Evolutionary conservation across 768 basidiomycete genomes (phyloP).

Genomic region (Tylopilus felleus): DNA sequence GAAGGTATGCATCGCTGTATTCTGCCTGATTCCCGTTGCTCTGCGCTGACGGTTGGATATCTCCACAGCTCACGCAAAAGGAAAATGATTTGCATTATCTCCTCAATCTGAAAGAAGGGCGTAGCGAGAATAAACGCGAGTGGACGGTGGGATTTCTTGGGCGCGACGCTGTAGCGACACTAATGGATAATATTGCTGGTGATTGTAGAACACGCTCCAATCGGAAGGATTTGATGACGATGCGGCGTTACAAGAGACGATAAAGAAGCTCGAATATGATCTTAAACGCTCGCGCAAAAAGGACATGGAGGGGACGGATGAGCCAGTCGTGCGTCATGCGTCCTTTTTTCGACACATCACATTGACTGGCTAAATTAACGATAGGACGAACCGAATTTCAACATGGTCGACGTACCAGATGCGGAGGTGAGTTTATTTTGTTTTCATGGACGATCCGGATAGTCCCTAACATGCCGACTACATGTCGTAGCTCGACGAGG

Average conservation of each 20-base stretch:
- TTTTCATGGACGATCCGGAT: not conserved
- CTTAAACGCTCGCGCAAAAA: conserved; percentile 79
- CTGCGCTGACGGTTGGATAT: not conserved
- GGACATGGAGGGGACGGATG: conserved; percentile 71
- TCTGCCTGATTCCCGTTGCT: not conserved
- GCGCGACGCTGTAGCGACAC: not conserved
- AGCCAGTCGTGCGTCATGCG: conserved; percentile 41
- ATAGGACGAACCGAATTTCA: conserved; percentile 83
- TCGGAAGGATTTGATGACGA: conserved; percentile 77
- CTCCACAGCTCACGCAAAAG: conserved; percentile 61
- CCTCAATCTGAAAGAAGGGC: conserved; percentile 59
- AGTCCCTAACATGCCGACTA: not conserved
- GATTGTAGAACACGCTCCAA: conserved; percentile 51
- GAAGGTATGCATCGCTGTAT: conserved; percentile 50
- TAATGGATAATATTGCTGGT: not conserved
- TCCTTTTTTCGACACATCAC: not conserved
- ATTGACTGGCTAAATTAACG: not conserved
- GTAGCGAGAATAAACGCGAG: conserved; percentile 61
- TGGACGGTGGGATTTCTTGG: conserved; percentile 54
- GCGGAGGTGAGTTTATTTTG: conserved; percentile 53
- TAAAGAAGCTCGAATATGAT: conserved; percentile 82
- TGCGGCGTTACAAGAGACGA: conserved; percentile 69
- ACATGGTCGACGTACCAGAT: conserved; percentile 89
- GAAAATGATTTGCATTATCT: conserved; percentile 71
- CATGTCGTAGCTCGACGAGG: conserved; percentile 72